Evolutionary conservation across 1,284 basidiomycete genomes (phyloP).

Genomic region (Austroboletus niveus): DNA sequence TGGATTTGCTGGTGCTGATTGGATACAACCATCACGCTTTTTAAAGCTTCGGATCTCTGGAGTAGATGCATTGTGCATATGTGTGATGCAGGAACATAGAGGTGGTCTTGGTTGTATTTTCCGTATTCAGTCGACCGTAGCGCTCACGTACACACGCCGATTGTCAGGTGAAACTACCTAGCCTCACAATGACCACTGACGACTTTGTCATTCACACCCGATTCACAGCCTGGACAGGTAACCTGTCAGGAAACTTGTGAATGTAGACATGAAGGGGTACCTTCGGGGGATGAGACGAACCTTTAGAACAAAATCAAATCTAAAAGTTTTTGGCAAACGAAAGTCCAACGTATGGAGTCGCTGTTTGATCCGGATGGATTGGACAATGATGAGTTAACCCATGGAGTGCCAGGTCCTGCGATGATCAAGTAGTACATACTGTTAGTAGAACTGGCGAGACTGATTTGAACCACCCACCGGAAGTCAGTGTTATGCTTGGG

Average conservation of each 20-base stretch:
- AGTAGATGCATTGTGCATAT: too few relatives aligned
- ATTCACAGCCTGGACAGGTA: neutral
- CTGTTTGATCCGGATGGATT: too few relatives aligned
- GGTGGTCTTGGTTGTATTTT: neutral
- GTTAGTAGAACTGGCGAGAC: too few relatives aligned
- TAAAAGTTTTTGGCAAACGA: neutral
- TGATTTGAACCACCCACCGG: too few relatives aligned
- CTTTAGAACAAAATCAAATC: neutral
- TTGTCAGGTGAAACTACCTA: neutral
- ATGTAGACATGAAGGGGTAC: neutral
- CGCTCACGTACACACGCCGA: too few relatives aligned
- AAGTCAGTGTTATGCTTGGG: too few relatives aligned
- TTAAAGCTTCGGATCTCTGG: slow-evolving; percentile 2
- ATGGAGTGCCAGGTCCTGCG: too few relatives aligned
- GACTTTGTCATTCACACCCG: neutral
- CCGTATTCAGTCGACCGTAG: neutral
- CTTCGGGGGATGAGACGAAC: neutral
- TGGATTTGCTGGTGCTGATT: neutral
- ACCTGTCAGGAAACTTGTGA: slow-evolving; percentile 1
- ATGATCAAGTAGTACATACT: too few relatives aligned
- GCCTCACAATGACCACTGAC: neutral
- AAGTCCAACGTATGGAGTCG: too few relatives aligned
- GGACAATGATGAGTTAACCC: too few relatives aligned
- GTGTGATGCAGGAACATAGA: too few relatives aligned
- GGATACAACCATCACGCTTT: neutral